phyloP scores from a whole-genome alignment of 176 grass and related monocot species.

The Rhynchospora pubera region DNA sequence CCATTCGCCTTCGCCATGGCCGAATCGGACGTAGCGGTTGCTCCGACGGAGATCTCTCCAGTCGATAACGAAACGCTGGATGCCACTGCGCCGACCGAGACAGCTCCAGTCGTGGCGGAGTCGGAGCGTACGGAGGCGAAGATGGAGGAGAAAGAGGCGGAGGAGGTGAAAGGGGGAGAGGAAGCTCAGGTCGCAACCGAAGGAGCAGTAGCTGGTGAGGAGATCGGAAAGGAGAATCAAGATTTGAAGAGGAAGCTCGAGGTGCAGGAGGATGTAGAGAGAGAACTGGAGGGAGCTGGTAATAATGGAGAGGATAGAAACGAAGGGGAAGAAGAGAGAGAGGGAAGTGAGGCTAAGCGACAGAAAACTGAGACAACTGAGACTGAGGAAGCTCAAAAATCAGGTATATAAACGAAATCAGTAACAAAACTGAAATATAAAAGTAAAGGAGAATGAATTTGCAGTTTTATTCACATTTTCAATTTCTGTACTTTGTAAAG shows the following conservation, averaged over 20 bases:
- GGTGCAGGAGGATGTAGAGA: slow-evolving; percentile 24
- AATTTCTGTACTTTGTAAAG: background rate
- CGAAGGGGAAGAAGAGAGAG: background rate
- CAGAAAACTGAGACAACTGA: slow-evolving; percentile 24
- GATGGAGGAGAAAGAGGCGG: background rate
- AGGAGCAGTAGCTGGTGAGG: slow-evolving; percentile 27
- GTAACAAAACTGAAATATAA: background rate
- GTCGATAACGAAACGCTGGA: background rate
- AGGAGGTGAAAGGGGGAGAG: slow-evolving; percentile 45
- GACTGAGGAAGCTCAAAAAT: background rate
- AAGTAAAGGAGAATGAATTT: background rate
- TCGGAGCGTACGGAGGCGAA: too few relatives aligned
- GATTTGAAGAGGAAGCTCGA: slow-evolving; percentile 37
- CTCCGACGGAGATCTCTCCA: slow-evolving; percentile 21
- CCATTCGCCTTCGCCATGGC: slow-evolving; percentile 45
- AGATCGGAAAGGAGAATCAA: slow-evolving; percentile 33
- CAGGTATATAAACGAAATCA: slow-evolving; percentile 11
- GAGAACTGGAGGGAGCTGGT: background rate
- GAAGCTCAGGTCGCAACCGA: slow-evolving; percentile 20
- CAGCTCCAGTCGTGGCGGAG: background rate
- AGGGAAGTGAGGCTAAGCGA: background rate
- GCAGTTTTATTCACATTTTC: background rate
- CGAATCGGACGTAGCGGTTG: slow-evolving; percentile 35
- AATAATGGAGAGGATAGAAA: background rate
- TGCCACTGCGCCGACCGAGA: background rate